Evolutionary conservation across 2,329 filamentous ascomycete genomes (phyloP), one percentile per base, ranked within the genome.

Genomic region (Pseudogymnoascus sp.): DNA sequence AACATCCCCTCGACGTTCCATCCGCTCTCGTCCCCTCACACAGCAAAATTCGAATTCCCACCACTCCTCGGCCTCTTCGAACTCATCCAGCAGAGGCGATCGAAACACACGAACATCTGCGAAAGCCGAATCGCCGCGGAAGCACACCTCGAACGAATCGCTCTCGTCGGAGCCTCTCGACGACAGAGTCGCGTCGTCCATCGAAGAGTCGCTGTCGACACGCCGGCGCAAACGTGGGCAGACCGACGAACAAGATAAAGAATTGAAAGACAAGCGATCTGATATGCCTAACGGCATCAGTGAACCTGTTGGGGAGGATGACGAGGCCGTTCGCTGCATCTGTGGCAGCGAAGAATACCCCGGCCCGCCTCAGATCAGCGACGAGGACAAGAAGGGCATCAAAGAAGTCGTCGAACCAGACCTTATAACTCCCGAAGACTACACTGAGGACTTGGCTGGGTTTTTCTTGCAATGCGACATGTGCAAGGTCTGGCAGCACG

Each of bases 401-500:
- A 85, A 84, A 68, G 81, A 84, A 63, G 80, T 83, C 63, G 79
- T 79, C 70, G 79, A 84, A 69, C 73, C 79, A 65, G 79, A 85
- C 68, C 81, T 72, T 76, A 85, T 76, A 75, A 81, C 74, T 74
- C 80, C 73, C 76, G 85, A 77, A 63, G 72, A 79, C 67, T 70
- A 78, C 65, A 80, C 90, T 65, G 84, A 86, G 33, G 93, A 97
- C 66, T 82, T 93, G 67, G 94, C 93, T 47, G 93, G 92, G 60
- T 88, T 97, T 75, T 99, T 97, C 76, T 92, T 99, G 67, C 93
- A 97, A 78, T 99, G 94, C 82, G 94, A 97, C 76, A 81, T 90
- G 66, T 99, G 94, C 80, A 95, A 96, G 73, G 94, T 97, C 65
- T 99, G 93, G 94, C 94, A 99, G 74, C 94, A 99, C 73, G 94